phyloP scores from a whole-genome alignment of 345 rosid genomes.

The Citrus cavaleriei region DNA sequence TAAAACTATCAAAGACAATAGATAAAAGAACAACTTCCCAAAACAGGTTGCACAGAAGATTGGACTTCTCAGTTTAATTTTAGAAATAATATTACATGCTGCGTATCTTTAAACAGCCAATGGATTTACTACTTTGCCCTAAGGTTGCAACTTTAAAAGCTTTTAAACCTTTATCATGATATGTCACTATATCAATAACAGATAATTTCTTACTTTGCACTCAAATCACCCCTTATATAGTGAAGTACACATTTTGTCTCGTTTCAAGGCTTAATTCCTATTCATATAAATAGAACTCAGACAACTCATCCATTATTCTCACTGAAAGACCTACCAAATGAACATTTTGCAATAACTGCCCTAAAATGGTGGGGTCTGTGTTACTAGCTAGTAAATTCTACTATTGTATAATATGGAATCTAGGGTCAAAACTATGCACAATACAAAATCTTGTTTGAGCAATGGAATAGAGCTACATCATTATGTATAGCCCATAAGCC shows the following conservation, averaged over 20 bases:
- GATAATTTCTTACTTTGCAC: background rate
- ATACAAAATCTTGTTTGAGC: background rate
- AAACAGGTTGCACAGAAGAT: background rate
- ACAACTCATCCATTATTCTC: background rate
- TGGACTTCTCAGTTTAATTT: background rate
- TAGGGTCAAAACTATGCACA: background rate
- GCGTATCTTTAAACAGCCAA: background rate
- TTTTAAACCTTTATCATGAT: too few relatives aligned
- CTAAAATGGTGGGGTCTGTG: background rate
- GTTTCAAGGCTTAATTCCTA: background rate
- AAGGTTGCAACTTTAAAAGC: background rate
- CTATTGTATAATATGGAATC: background rate
- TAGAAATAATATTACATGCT: background rate
- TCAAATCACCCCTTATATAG: background rate
- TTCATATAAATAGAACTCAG: background rate
- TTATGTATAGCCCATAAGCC: background rate
- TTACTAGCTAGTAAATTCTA: background rate
- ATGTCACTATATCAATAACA: background rate
- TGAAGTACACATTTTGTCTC: background rate
- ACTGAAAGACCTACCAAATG: background rate
- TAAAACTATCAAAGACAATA: background rate
- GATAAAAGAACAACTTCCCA: background rate
- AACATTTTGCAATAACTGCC: background rate
- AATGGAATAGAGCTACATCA: background rate
- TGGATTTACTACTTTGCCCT: background rate